Base-by-base conservation (phyloP, 805 yeast genomes). In the Cyberlindnera nakhonratchasimensis region DNA sequence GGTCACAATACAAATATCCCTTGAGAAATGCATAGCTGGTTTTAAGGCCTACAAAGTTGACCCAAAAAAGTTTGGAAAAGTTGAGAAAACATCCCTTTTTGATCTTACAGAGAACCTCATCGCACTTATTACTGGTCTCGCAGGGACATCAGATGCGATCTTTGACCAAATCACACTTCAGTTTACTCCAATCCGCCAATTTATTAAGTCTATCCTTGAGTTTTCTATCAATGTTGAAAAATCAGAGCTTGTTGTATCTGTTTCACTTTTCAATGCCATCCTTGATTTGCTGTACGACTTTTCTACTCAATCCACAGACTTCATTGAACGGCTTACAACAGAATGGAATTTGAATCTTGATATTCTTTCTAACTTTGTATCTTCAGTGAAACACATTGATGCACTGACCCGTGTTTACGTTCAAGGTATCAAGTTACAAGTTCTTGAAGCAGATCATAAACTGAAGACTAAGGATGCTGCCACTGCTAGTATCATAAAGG, bases 61-160 rank as follows among this genome's bases (percentile, higher is more conserved):
- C 17, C 41, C 38, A 48, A 55, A 39, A 38, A 59, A 54, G 30
- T 41, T 51, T 14, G 48, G 45, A 10, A 70, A 73, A 30, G 67
- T 73, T 35, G 73, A 75, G 28, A 61, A 65, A 30, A 69, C 71
- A 31, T 56, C 81, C 43, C 61, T 85, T 38, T 75, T 74, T 52
- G 91, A 82, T 50, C 81, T 75, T 54, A 69, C 81, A 4, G 96
- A 88, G 51, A 87, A 87, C 57, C 56, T 88, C 18, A 56, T 87
- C 24, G 81, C 93, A 0, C 70, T 88, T 41, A 61, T 81, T 6
- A 79, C 81, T 16, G 83, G 83, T 1, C 67, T 89, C 36, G 77
- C 82, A 17, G 76, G 80, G 52, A 75, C 81, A 11, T 75, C 83
- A 8, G 81, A 78, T 19, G 79, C 73, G n/a, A 72, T 85, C n/a